Evolutionary conservation across 73 alveolate genomes (phyloP).

Genomic region (Effrenium voratum): DNA sequence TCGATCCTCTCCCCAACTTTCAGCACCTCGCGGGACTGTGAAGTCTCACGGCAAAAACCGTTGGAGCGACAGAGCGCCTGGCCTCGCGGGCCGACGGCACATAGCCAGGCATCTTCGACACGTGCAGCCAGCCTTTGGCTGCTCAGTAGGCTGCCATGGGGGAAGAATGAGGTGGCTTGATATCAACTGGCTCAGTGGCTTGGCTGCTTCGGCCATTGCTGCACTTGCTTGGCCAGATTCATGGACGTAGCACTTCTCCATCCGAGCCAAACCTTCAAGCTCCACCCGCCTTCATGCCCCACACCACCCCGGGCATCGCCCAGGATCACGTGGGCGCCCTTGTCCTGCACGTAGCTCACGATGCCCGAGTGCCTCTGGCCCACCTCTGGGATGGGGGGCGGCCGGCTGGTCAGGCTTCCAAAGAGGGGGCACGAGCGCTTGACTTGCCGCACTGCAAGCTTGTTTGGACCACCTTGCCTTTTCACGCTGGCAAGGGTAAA

Average conservation of each 20-base stretch:
- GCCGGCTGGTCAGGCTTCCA: too few species aligned
- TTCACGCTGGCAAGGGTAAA: too few species aligned
- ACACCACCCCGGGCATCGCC: slow-evolving; percentile 39
- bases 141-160: neutral
- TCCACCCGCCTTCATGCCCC: slow-evolving; percentile 26
- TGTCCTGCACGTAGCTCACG: slow-evolving; percentile 6
- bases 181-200: too few species aligned
- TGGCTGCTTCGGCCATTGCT: neutral
- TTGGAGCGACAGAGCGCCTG: neutral
- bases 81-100: neutral
- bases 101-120: slow-evolving; percentile 23
- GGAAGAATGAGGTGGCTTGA: too few species aligned
- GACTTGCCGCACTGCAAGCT: too few species aligned
- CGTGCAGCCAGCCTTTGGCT: slow-evolving; percentile 8
- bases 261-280: neutral
- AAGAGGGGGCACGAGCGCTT: too few species aligned
- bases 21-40: neutral
- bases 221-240: neutral
- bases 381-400: neutral
- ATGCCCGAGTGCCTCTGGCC: neutral
- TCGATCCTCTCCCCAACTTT: neutral
- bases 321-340: slow-evolving; percentile 13
- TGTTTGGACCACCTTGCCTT: too few species aligned
- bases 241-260: neutral
- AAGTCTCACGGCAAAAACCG: neutral